Evolutionary conservation across 768 basidiomycete genomes (phyloP), one percentile per base, ranked within the genome.

Genomic region (Leccinum sublutescens): DNA sequence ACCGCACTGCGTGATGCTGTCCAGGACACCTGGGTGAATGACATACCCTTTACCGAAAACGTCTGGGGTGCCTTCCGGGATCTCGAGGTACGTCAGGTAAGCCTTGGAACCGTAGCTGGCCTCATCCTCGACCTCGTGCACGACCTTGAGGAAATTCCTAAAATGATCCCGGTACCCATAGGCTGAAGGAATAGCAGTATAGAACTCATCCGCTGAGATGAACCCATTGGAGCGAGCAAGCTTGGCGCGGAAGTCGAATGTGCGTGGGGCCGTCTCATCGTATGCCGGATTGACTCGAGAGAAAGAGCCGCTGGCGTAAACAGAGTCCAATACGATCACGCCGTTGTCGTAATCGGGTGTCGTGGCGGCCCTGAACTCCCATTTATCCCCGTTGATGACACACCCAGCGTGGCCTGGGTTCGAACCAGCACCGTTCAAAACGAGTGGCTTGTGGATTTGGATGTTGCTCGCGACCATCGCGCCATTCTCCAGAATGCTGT

Each of bases 1-100:
- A 56, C 71, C 71, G 29, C 68, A 70, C 52, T 67, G 31, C 5
- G 31, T 33, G 31, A 33, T 33, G 31, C 71, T 72, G 58, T 74
- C 73, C 7, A 74, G 59, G 34, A 74, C 63, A 55, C 74, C 73
- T 3, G 73, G 73, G 57, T 74, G 74, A 52, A 74, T 69, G 47
- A 51, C 59, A 19, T 75, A 75, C 25, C 71, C 69, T 54, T 62
- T 65, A 3, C 68, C 71, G 36, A 68, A 72, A 5, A 72, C 71
- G 8, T 72, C 67, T 7, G 67, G 67, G 11, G 69, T 71, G 43
- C 54, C 48, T 33, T 67, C 59, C 0, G 66, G 62, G 19, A 66
- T 17, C 50, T 66, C 63, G 43, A 66, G 66, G 53, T 65, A 66
- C 10, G 71, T 63, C 3, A 72, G 38, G 52, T 72, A 71, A 9